A percentile compares a stretch with the other conserved stretches of the same genome.
phyloP scores from a whole-genome alignment of 108 stramenopile species.

The Nitzschia putrida region DNA sequence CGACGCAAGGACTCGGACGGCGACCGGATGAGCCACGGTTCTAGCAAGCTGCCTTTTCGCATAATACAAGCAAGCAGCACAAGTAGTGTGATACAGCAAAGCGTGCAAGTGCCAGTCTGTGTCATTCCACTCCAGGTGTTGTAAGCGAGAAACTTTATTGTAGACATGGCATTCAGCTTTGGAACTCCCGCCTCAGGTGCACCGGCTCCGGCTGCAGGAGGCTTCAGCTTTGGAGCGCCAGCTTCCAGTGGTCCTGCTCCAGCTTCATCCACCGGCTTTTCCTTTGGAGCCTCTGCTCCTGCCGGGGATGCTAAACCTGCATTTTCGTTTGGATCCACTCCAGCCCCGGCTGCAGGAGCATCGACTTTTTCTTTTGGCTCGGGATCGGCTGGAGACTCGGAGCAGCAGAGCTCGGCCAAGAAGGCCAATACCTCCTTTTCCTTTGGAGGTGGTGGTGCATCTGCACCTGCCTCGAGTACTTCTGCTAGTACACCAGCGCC shows the following conservation, averaged over 20 bases:
- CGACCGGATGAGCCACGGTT: too few relatives aligned
- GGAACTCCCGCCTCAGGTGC: background rate
- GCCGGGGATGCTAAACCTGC: background rate
- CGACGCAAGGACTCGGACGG: too few relatives aligned
- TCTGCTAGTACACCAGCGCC: background rate
- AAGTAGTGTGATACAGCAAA: too few relatives aligned
- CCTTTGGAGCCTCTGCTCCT: conserved; percentile 19
- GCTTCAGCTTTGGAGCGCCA: conserved; percentile 1
- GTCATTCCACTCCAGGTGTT: too few relatives aligned
- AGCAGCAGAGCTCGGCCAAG: too few relatives aligned
- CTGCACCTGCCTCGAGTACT: conserved; percentile 13
- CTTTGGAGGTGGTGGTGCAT: conserved; percentile 16
- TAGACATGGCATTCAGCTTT: conserved; percentile 14
- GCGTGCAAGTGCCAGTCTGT: too few relatives aligned
- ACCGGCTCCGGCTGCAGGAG: conserved; percentile 21
- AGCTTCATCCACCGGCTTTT: background rate
- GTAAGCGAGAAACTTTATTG: too few relatives aligned
- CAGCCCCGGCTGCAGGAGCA: too few relatives aligned
- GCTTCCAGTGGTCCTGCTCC: background rate
- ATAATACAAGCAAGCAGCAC: too few relatives aligned
- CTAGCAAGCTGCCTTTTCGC: too few relatives aligned
- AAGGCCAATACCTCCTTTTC: background rate
- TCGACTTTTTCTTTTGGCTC: too few relatives aligned
- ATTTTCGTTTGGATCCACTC: conserved; percentile 6
- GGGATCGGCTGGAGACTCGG: too few relatives aligned